Percentiles rank a stretch among this genome's conserved stretches.
Conservation (phyloP, 495 filamentous ascomycete genomes). For the Penicillium nucicola region DNA sequence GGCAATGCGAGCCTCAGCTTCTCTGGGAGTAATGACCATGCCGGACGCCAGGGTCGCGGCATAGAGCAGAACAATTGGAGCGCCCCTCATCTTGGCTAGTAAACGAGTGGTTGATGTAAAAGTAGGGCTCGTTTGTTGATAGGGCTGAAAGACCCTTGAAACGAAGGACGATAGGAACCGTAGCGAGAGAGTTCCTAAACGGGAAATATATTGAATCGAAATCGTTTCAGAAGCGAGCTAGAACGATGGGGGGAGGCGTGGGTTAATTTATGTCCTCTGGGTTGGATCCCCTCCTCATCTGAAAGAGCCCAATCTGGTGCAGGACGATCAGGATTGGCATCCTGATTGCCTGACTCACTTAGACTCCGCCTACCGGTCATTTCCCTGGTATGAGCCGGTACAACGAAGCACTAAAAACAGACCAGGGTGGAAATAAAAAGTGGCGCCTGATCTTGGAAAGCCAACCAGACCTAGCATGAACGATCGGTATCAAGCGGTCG, state of each 20-base stretch:
- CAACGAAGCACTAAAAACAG: conserved; percentile 5
- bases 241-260: not conserved
- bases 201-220: not conserved
- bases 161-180: conserved; percentile 21
- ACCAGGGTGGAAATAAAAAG: conserved; percentile 1
- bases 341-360: not conserved
- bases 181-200: conserved; percentile 28
- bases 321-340: not conserved
- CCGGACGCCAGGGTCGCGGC: conserved; percentile 20
- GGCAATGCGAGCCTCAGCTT: conserved; percentile 7
- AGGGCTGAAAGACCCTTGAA: conserved; percentile 4
- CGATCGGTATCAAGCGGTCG: not conserved
- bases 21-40: conserved; percentile 11
- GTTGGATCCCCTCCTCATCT: not conserved
- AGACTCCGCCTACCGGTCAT: conserved; percentile 1
- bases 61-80: conserved; percentile 17
- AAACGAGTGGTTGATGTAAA: conserved; percentile 8
- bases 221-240: not conserved
- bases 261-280: not conserved
- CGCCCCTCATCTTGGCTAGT: conserved; percentile 18
- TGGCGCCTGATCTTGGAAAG: conserved; percentile 8
- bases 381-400: conserved; percentile 5
- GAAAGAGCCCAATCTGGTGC: not conserved
- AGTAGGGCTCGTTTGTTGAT: not conserved
- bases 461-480: conserved; percentile 9